Percentiles rank a stretch among this genome's conserved stretches.
These are phyloP conservation scores for Hypericum androsaemum DNA, from an alignment of 345 rosid species.

Conservation along the genomic window DNA sequence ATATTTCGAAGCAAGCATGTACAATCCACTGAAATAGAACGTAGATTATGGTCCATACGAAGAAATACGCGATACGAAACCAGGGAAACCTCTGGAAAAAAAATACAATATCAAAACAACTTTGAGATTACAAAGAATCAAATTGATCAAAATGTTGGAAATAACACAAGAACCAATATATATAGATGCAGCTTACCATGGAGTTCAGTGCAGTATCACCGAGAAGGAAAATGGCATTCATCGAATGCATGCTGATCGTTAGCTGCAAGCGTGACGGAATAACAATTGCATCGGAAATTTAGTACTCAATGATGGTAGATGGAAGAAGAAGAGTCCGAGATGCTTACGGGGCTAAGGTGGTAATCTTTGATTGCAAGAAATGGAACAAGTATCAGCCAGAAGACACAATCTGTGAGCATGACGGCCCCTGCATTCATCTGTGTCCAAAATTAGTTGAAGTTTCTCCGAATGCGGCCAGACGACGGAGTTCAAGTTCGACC, in stretches of 20 bases:
- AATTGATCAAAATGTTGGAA: constrained; percentile 1
- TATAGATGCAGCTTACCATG: constrained; percentile 44
- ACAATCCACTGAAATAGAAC: constrained; percentile 79
- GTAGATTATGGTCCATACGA: constrained; percentile 71
- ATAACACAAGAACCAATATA: no score
- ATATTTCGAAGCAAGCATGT: constrained; percentile 55
- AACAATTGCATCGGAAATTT: neutral
- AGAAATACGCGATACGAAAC: constrained; percentile 85
- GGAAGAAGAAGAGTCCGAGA: neutral
- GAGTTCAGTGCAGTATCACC: constrained; percentile 74
- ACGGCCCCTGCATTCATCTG: constrained; percentile 99
- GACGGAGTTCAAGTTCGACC: no score
- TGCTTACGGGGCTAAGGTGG: constrained; percentile 61
- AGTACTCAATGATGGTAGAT: no score
- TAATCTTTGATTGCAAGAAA: constrained; percentile 72
- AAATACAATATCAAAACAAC: neutral
- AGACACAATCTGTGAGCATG: constrained; percentile 83
- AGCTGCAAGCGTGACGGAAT: constrained; percentile 33
- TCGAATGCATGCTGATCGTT: constrained; percentile 67
- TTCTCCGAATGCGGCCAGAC: no score
- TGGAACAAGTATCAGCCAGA: constrained; percentile 90
- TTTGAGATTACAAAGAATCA: neutral
- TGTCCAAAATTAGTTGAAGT: constrained; percentile 2
- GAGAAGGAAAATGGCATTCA: constrained; percentile 66
- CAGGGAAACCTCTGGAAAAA: constrained; percentile 63